Conservation (phyloP, 208 protist genomes). For the Crithidia bombi region DNA sequence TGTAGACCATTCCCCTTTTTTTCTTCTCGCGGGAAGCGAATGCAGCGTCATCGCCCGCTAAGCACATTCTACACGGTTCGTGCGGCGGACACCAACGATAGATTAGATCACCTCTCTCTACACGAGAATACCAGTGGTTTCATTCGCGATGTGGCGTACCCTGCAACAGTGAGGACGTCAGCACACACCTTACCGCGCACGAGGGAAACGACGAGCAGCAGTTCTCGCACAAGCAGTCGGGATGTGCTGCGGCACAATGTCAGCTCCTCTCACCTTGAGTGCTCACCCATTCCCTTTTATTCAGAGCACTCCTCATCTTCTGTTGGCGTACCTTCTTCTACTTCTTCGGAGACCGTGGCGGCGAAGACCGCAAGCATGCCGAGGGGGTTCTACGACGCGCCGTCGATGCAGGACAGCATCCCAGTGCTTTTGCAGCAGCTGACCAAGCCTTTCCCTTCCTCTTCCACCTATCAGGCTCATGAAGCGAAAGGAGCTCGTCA, state of each 20-base stretch:
- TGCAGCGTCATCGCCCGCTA: constrained; percentile 12
- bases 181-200: background rate
- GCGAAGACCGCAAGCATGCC: background rate
- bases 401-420: constrained; percentile 35
- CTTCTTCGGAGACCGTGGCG: background rate
- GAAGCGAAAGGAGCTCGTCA: background rate
- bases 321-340: background rate
- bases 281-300: constrained; percentile 31
- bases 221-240: background rate
- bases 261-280: constrained; percentile 4
- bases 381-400: constrained; percentile 28
- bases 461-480: background rate
- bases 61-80: background rate
- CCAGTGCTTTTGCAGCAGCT: constrained; percentile 26
- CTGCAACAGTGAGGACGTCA: background rate
- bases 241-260: background rate
- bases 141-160: background rate
- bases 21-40: constrained; percentile 13
- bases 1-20: constrained; percentile 24
- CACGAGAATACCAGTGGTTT: background rate
- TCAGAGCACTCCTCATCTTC: constrained; percentile 16
- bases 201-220: background rate
- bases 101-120: background rate
- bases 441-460: background rate
- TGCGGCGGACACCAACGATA: background rate